phyloP scores from a whole-genome alignment of 805 yeast genomes.

The Monosporozyma yasuniensis region DNA sequence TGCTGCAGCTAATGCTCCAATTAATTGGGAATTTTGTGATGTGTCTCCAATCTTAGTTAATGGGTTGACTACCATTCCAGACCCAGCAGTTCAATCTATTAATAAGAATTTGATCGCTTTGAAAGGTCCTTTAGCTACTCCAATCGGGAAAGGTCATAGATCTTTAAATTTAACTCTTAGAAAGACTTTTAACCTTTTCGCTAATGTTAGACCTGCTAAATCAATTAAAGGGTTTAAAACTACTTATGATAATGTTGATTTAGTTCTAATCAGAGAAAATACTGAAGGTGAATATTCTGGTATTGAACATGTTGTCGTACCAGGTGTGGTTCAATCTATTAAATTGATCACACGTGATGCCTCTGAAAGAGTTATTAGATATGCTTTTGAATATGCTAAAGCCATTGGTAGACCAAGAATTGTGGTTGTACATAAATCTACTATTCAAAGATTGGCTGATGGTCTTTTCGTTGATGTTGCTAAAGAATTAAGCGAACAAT shows the following conservation, averaged over 20 bases:
- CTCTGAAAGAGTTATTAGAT: slow-evolving; percentile 91
- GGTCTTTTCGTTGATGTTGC: slow-evolving; percentile 94
- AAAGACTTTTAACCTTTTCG: slow-evolving; percentile 91
- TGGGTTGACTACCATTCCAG: slow-evolving; percentile 90
- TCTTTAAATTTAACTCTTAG: slow-evolving; percentile 95
- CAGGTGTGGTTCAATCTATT: slow-evolving; percentile 97
- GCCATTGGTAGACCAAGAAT: slow-evolving; percentile 81
- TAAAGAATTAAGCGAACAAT: slow-evolving; percentile 79
- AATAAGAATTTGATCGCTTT: slow-evolving; percentile 89
- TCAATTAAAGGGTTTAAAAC: slow-evolving; percentile 90
- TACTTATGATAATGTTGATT: slow-evolving; percentile 70
- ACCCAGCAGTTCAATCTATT: slow-evolving; percentile 84
- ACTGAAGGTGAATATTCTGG: slow-evolving; percentile 99
- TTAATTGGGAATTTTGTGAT: slow-evolving; percentile 95
- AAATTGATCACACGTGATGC: slow-evolving; percentile 95
- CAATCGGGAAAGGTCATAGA: slow-evolving; percentile 97
- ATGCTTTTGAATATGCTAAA: slow-evolving; percentile 94
- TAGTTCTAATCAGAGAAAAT: slow-evolving; percentile 96
- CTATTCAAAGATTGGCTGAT: slow-evolving; percentile 96
- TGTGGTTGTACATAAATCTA: slow-evolving; percentile 94
- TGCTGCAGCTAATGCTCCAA: slow-evolving; percentile 89
- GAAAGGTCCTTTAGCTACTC: slow-evolving; percentile 98
- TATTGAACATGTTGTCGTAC: slow-evolving; percentile 94
- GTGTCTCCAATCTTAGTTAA: slow-evolving; percentile 88
- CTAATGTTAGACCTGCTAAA: slow-evolving; percentile 96